Evolutionary conservation across 345 rosid genomes (phyloP).

Genomic region (Turnera subulata): DNA sequence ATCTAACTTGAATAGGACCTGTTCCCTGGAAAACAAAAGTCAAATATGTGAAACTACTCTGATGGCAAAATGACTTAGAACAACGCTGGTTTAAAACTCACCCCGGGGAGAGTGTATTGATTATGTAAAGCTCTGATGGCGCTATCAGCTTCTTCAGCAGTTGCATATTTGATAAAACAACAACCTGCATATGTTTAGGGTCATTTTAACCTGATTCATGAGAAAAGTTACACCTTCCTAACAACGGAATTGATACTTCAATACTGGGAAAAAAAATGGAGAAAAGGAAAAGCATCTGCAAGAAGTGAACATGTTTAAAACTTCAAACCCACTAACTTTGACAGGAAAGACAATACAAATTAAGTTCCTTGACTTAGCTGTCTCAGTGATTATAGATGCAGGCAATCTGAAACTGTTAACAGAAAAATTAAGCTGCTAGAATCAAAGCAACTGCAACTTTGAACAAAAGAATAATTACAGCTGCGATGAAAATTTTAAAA

Average conservation of each 20-base stretch:
- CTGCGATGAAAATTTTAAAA: no score
- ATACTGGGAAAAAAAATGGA: no score
- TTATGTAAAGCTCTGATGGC: slow-evolving; percentile 97
- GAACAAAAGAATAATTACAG: no score
- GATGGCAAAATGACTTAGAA: not conserved
- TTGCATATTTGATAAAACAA: slow-evolving; percentile 95
- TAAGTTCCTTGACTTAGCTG: no score
- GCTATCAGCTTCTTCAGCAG: slow-evolving; percentile 89
- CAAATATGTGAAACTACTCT: slow-evolving; percentile 5
- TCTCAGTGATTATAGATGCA: no score
- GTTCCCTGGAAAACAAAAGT: slow-evolving; percentile 58
- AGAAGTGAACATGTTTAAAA: no score
- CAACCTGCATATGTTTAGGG: slow-evolving; percentile 71
- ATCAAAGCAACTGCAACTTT: no score
- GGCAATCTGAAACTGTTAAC: no score
- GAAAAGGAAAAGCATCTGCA: no score
- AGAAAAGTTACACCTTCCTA: slow-evolving; percentile 22
- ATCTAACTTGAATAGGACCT: slow-evolving; percentile 96
- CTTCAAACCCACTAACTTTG: no score
- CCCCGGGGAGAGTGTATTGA: slow-evolving; percentile 88
- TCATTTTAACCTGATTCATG: slow-evolving; percentile 37
- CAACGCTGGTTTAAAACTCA: slow-evolving; percentile 33
- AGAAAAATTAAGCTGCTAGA: no score
- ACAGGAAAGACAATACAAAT: no score
- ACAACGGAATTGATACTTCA: not conserved